These are phyloP conservation scores for Fraxinus velutina DNA, from an alignment of 305 asterid genomes.

Conservation along the genomic window DNA sequence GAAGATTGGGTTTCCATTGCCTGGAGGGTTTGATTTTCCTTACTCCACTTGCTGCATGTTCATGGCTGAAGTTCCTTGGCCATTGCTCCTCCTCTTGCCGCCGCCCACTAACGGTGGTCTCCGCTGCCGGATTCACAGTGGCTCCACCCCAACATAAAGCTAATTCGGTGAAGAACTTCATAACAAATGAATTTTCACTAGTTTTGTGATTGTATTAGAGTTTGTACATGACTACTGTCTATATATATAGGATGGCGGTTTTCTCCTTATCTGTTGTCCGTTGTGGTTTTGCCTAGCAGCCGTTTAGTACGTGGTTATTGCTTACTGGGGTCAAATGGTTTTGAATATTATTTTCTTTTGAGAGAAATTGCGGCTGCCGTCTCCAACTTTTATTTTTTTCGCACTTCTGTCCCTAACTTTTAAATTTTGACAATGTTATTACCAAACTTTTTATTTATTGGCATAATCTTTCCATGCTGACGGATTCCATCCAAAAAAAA, in stretches of 20 bases:
- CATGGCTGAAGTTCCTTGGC: background rate
- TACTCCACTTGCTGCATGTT: background rate
- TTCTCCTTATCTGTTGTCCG: background rate
- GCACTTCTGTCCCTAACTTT: background rate
- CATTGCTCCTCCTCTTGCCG: background rate
- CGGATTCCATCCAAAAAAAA: background rate
- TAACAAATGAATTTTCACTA: background rate
- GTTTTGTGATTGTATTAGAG: background rate
- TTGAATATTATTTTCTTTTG: background rate
- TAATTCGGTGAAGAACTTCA: slow-evolving; percentile 22
- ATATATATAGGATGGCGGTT: background rate
- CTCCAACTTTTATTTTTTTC: background rate
- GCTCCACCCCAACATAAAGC: slow-evolving; percentile 24
- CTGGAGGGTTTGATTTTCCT: background rate
- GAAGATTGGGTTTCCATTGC: slow-evolving; percentile 25
- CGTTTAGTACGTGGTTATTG: background rate
- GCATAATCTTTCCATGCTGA: background rate
- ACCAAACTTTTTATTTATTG: background rate
- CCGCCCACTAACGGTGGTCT: background rate
- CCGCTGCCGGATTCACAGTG: background rate
- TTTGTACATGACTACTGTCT: background rate
- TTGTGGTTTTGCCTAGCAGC: background rate
- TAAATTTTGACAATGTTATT: background rate
- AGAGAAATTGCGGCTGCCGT: background rate
- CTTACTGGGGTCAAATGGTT: background rate